Conservation (phyloP, 257 asterid species). For the Avicennia marina region DNA sequence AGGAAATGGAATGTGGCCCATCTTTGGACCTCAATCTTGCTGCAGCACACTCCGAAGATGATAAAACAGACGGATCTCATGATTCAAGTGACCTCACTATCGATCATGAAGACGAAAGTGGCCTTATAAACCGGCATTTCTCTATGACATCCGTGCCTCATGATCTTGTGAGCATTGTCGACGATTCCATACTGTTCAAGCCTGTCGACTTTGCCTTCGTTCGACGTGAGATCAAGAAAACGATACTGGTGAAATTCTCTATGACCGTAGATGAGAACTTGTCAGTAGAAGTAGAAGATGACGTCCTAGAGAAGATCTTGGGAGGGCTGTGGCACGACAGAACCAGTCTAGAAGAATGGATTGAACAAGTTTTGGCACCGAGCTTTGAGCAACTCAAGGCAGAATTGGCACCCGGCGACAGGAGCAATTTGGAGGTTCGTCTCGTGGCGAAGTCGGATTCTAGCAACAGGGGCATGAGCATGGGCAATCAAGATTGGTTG, state of each 20-base stretch:
- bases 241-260: constrained; percentile 51
- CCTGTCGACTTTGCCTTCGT: constrained; percentile 55
- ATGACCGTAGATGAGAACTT: constrained; percentile 32
- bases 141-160: constrained; percentile 62
- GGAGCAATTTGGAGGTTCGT: constrained; percentile 29
- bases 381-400: constrained; percentile 43
- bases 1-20: constrained; percentile 36
- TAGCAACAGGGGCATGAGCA: constrained; percentile 28
- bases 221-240: constrained; percentile 69
- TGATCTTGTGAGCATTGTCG: constrained; percentile 53
- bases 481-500: constrained; percentile 47
- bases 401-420: constrained; percentile 16
- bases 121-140: constrained; percentile 29
- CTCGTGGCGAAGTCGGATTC: constrained; percentile 50
- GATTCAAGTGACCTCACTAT: constrained; percentile 69
- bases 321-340: constrained; percentile 76
- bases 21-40: constrained; percentile 74
- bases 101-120: constrained; percentile 67
- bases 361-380: constrained; percentile 52
- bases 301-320: constrained; percentile 54
- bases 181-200: constrained; percentile 66
- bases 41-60: constrained; percentile 30
- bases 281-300: constrained; percentile 56
- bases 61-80: constrained; percentile 60
- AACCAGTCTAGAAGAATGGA: constrained; percentile 63